A percentile compares a stretch with the other conserved stretches of the same genome.
Evolutionary conservation across 2,329 filamentous ascomycete species (phyloP).

Genomic region (Xylaria polymorpha): DNA sequence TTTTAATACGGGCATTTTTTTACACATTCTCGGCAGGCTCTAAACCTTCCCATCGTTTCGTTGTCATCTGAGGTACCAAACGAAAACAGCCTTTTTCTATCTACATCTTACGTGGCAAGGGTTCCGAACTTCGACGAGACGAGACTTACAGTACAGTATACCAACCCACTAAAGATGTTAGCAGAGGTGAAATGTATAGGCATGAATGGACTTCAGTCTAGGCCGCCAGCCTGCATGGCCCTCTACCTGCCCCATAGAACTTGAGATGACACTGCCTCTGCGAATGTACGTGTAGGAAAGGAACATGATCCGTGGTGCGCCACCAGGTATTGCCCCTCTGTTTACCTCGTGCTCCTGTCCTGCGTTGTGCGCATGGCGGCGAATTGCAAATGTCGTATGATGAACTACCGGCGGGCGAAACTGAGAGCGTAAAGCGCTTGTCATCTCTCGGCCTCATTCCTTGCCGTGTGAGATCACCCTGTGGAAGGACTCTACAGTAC

Average conservation of each 20-base stretch:
- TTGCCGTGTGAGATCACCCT: slow-evolving; percentile 22
- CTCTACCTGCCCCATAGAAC: slow-evolving; percentile 8
- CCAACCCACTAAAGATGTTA: slow-evolving; percentile 1
- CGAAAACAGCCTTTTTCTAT: background rate
- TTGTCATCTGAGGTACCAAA: slow-evolving; percentile 11
- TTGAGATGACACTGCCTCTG: slow-evolving; percentile 8
- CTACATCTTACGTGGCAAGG: slow-evolving; percentile 26
- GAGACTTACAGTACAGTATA: background rate
- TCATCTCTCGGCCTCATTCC: slow-evolving; percentile 20
- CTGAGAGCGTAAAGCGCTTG: slow-evolving; percentile 1
- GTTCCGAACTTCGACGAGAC: slow-evolving; percentile 14
- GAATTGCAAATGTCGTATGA: slow-evolving; percentile 15
- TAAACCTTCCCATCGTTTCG: background rate
- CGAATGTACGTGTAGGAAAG: slow-evolving; percentile 7
- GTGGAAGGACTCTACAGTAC: slow-evolving; percentile 17
- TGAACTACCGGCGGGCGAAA: slow-evolving; percentile 7
- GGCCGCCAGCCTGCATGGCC: slow-evolving; percentile 23
- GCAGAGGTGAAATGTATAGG: slow-evolving; percentile 14
- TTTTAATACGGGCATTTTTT: background rate
- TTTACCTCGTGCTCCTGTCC: slow-evolving; percentile 9
- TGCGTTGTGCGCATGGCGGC: slow-evolving; percentile 21
- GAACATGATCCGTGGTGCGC: background rate
- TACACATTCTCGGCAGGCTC: background rate
- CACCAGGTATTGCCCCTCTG: background rate
- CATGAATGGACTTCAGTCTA: slow-evolving; percentile 30